Conservation (phyloP, 148 eudicot species). For the Vaccinium darrowii region DNA sequence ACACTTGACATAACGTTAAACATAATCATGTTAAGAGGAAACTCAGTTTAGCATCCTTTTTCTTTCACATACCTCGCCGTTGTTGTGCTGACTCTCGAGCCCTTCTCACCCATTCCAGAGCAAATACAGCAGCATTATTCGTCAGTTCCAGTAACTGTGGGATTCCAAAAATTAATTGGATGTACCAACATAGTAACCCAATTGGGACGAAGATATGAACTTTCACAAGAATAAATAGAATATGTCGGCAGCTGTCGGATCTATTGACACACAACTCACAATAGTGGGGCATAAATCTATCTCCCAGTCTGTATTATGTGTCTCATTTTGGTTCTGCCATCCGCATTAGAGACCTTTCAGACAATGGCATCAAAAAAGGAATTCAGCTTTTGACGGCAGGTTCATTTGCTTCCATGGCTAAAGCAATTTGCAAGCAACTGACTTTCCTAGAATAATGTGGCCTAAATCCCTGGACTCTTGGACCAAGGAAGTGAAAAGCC, state of each 20-base stretch:
- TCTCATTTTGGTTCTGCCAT: neutral
- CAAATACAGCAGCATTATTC: constrained; percentile 17
- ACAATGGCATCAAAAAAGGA: neutral
- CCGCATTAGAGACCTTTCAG: neutral
- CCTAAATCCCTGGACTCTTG: neutral
- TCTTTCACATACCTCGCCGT: constrained; percentile 17
- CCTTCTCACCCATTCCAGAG: constrained; percentile 24
- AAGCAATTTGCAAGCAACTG: neutral
- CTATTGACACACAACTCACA: neutral
- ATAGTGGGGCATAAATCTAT: neutral
- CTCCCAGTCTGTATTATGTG: neutral
- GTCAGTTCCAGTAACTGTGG: constrained; percentile 17
- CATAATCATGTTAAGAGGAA: neutral
- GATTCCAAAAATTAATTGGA: neutral
- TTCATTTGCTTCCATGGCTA: neutral
- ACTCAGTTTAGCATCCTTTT: neutral
- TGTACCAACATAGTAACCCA: neutral
- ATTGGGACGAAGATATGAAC: neutral
- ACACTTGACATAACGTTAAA: neutral
- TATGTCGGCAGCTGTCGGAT: neutral
- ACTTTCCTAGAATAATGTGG: neutral
- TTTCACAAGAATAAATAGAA: neutral
- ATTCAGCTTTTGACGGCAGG: neutral
- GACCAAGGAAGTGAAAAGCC: constrained; percentile 4
- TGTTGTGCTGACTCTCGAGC: constrained; percentile 25